Percentiles rank a stretch among this genome's conserved stretches.
Conservation (phyloP, 1,139 yeast genomes). For the Lodderomyces theae region DNA sequence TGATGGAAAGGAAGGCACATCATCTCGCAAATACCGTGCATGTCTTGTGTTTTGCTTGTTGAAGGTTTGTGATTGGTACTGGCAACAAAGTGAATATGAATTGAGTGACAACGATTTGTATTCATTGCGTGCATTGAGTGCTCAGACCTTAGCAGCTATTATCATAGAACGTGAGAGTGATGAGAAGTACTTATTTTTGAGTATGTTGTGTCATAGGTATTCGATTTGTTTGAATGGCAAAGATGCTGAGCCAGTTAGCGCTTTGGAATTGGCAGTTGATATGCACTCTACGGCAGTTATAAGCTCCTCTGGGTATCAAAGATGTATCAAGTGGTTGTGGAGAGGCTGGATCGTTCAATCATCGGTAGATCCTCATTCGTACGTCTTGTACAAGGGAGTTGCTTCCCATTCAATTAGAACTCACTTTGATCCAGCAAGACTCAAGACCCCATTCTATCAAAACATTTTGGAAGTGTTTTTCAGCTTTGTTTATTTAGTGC, state of each 20-base stretch:
- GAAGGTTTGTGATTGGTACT: conserved; percentile 78
- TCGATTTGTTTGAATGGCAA: conserved; percentile 60
- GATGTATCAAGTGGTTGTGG: conserved; percentile 91
- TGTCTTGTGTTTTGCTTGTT: conserved; percentile 66
- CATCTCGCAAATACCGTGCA: conserved; percentile 64
- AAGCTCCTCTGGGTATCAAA: conserved; percentile 76
- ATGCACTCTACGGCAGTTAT: conserved; percentile 77
- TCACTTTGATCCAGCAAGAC: conserved; percentile 83
- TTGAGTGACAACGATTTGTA: conserved; percentile 68
- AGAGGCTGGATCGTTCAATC: conserved; percentile 88
- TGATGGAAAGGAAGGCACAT: conserved; percentile 52
- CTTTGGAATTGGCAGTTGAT: conserved; percentile 82
- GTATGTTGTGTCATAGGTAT: conserved; percentile 77
- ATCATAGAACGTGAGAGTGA: conserved; percentile 60
- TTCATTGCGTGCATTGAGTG: conserved; percentile 59
- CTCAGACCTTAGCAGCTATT: conserved; percentile 68
- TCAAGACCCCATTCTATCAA: conserved; percentile 83
- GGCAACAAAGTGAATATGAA: conserved; percentile 56
- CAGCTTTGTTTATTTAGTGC: conserved; percentile 58
- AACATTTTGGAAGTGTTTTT: conserved; percentile 67
- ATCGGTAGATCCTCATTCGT: conserved; percentile 64
- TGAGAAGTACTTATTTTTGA: conserved; percentile 67
- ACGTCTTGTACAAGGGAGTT: conserved; percentile 60
- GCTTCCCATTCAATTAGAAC: conserved; percentile 52
- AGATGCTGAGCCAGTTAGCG: conserved; percentile 64